Conservation (phyloP, 108 stramenopile genomes). For the Discostella stelligeroides region DNA sequence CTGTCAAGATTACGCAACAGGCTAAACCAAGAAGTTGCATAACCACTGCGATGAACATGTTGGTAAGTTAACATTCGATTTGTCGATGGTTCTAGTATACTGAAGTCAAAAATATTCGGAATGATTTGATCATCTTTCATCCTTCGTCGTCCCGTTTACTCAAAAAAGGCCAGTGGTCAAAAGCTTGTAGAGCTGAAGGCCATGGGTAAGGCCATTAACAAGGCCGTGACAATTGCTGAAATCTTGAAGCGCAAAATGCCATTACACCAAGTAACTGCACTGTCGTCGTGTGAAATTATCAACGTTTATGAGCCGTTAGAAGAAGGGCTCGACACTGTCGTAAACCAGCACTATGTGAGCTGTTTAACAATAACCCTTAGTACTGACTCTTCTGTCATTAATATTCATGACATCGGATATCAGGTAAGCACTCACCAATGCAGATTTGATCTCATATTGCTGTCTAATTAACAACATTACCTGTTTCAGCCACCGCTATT, state of each 20-base stretch:
- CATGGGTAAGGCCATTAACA: conserved; percentile 90
- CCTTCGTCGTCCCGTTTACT: neutral
- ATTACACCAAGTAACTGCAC: conserved; percentile 73
- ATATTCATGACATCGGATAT: conserved; percentile 75
- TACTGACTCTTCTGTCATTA: conserved; percentile 51
- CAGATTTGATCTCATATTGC: neutral
- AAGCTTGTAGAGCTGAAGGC: conserved; percentile 78
- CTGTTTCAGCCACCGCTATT: conserved; percentile 45
- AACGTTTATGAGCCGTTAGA: conserved; percentile 87
- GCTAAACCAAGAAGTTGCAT: conserved; percentile 88
- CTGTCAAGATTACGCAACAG: conserved; percentile 82
- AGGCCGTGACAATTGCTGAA: conserved; percentile 88
- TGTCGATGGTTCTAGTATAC: neutral
- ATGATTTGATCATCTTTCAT: conserved; percentile 7
- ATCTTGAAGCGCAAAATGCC: conserved; percentile 88
- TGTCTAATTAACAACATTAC: neutral
- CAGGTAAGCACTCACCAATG: no score
- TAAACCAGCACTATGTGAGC: conserved; percentile 73
- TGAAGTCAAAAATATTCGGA: no score
- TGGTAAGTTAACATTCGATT: conserved; percentile 56
- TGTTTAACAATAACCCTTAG: conserved; percentile 80
- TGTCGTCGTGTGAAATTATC: conserved; percentile 78
- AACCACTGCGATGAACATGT: conserved; percentile 76
- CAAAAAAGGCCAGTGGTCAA: conserved; percentile 53
- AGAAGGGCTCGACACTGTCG: conserved; percentile 85